Evolutionary conservation across 495 filamentous ascomycete genomes (phyloP), one percentile per base, ranked within the genome.

Genomic region (Aspergillus nanangensis): DNA sequence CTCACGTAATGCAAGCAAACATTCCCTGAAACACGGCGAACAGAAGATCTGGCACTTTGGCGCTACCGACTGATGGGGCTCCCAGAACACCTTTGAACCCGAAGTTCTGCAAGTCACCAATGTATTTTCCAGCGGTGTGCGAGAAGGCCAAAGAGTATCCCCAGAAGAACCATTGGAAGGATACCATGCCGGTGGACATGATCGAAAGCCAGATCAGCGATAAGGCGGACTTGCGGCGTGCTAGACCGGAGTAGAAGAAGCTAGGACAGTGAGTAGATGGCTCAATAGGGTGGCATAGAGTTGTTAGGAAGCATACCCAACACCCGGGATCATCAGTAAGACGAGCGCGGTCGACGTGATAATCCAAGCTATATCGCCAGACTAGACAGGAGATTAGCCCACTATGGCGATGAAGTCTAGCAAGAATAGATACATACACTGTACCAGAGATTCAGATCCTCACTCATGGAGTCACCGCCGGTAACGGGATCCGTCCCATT

Each of bases 141-240:
- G 89, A 94, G 74, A 96, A 98, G 35, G 91, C 80, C 25, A 98
- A 74, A 3, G 90, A 95, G 64, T 92, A 97, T 31, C 93, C 93
- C 93, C 92, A 97, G 77, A 98, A 95, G 76, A 97, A 98, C 92
- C 93, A 98, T 66, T 97, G 92, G 71, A 98, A 95, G 19, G 83
- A 85, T 8, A 89, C 82, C 38, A 98, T 83, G 13, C 87, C 90
- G 17, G 86, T 82, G n/a, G 90, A 83, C 86, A 96, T 95, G 62
- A 97, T 75, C n/a, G 90, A 90, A 15, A 96, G 82, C 90, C 90
- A 96, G 66, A 98, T 90, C 53, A 97, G 74, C 7, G 90, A 89
- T 44, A 98, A 79, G 11, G 93, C 93, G 1, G 90, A 95, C 75
- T 97, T 98, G 60, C 93, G 79, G 47, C 93, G 85, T n/a, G 93